These are phyloP conservation scores for Fusarium abutilonis DNA, from an alignment of 2,329 filamentous ascomycete genomes.

Conservation along the genomic window DNA sequence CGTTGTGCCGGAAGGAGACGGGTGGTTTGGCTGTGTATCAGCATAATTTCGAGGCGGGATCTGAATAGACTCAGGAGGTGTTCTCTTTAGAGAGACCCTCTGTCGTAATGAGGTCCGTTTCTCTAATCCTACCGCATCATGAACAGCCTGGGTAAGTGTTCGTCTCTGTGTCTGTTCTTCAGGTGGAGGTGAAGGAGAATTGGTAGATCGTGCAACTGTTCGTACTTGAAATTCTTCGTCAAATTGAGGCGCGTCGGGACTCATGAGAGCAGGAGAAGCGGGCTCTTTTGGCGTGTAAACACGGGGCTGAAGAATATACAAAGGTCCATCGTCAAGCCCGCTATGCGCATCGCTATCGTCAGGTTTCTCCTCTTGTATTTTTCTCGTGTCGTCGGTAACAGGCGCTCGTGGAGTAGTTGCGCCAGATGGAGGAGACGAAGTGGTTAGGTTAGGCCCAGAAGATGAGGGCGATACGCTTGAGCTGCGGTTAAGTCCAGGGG, in stretches of 20 bases:
- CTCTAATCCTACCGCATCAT: conserved; percentile 38
- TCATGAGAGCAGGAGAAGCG: conserved; percentile 57
- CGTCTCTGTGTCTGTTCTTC: conserved; percentile 26
- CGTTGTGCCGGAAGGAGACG: conserved; percentile 48
- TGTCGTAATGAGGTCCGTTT: conserved; percentile 62
- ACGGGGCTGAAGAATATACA: conserved; percentile 66
- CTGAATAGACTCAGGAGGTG: conserved; percentile 62
- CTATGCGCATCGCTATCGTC: conserved; percentile 26
- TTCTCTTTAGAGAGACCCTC: conserved; percentile 64
- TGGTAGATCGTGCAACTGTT: conserved; percentile 29
- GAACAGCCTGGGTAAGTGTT: conserved; percentile 35
- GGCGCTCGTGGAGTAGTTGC: conserved; percentile 26
- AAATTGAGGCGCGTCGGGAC: conserved; percentile 29
- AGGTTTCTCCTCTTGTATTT: conserved; percentile 11
- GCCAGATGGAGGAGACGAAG: conserved; percentile 15
- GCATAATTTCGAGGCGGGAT: conserved; percentile 55
- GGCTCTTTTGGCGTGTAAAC: conserved; percentile 66
- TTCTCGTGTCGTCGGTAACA: conserved; percentile 9
- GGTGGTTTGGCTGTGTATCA: conserved; percentile 41
- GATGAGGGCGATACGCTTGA: conserved; percentile 28
- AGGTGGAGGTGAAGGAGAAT: conserved; percentile 29
- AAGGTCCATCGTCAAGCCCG: conserved; percentile 49
- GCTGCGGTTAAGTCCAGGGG: conserved; percentile 21
- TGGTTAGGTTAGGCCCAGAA: conserved; percentile 16
- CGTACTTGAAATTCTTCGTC: conserved; percentile 26